These are phyloP conservation scores for Colletotrichum aenigma DNA, from an alignment of 2,329 filamentous ascomycete species.

Conservation along the genomic window DNA sequence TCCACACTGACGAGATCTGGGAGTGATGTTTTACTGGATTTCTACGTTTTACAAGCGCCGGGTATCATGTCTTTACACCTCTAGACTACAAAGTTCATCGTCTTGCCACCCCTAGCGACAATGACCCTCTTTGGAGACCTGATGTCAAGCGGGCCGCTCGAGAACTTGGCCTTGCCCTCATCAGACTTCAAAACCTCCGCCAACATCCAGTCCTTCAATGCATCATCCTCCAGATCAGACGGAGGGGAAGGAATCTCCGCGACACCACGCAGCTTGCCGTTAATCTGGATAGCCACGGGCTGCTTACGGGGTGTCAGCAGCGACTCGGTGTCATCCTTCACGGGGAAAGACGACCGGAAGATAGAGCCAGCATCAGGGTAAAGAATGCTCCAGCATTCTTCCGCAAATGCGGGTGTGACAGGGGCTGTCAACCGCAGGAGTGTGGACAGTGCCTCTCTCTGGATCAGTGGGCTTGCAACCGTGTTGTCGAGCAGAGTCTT, in stretches of 20 bases:
- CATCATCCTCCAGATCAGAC: slow-evolving; percentile 41
- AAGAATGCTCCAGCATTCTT: slow-evolving; percentile 78
- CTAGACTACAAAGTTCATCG: slow-evolving; percentile 75
- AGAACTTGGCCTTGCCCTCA: slow-evolving; percentile 63
- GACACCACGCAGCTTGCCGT: slow-evolving; percentile 76
- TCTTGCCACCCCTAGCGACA: slow-evolving; percentile 68
- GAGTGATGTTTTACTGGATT: neutral
- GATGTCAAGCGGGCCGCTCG: slow-evolving; percentile 47
- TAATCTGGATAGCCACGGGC: slow-evolving; percentile 74
- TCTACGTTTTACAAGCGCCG: neutral
- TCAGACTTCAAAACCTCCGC: slow-evolving; percentile 64
- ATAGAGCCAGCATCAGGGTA: slow-evolving; percentile 41
- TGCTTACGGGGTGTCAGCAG: slow-evolving; percentile 54
- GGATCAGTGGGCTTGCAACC: slow-evolving; percentile 46
- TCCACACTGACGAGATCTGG: neutral
- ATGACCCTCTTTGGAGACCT: slow-evolving; percentile 66
- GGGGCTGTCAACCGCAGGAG: slow-evolving; percentile 79
- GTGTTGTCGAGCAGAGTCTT: slow-evolving; percentile 64
- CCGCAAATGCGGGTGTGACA: slow-evolving; percentile 78
- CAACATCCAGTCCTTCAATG: slow-evolving; percentile 65
- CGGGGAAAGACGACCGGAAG: slow-evolving; percentile 62
- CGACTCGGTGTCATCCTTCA: slow-evolving; percentile 52
- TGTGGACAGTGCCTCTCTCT: slow-evolving; percentile 52
- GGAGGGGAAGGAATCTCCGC: slow-evolving; percentile 65
- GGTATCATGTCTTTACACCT: slow-evolving; percentile 19